A percentile compares a stretch with the other conserved stretches of the same genome.
Conservation (phyloP, 495 filamentous ascomycete genomes). For the Penicillium tannophilum region DNA sequence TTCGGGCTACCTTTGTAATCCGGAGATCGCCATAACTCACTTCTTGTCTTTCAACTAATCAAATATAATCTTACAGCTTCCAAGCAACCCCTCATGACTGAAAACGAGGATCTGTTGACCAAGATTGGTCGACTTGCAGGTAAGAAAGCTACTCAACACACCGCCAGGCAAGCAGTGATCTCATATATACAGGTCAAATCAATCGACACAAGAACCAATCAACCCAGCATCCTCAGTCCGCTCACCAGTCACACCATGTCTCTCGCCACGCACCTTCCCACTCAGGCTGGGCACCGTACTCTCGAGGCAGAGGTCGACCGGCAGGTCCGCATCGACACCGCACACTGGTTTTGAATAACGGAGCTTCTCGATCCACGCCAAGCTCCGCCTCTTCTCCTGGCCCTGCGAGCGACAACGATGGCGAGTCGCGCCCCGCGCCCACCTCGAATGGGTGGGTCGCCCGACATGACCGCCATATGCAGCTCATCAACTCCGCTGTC, state of each 20-base stretch:
- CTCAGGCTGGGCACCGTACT: conserved; percentile 52
- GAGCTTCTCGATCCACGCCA: conserved; percentile 26
- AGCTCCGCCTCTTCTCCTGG: conserved; percentile 36
- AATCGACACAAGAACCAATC: conserved; percentile 77
- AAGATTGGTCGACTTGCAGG: conserved; percentile 77
- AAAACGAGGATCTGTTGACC: conserved; percentile 73
- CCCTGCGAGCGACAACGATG: conserved; percentile 39
- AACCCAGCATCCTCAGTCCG: conserved; percentile 29
- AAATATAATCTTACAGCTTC: conserved; percentile 9
- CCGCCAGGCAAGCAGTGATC: conserved; percentile 21
- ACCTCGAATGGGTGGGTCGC: conserved; percentile 66
- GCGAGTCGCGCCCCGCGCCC: conserved; percentile 27
- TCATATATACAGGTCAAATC: conserved; percentile 66
- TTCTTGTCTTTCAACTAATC: not conserved
- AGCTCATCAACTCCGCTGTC: conserved; percentile 82
- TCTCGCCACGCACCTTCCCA: conserved; percentile 47
- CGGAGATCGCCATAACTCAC: not conserved
- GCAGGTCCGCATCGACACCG: conserved; percentile 63
- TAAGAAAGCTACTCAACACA: conserved; percentile 34
- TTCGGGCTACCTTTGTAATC: conserved; percentile 1
- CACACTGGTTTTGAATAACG: conserved; percentile 71
- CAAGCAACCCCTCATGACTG: conserved; percentile 55
- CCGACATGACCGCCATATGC: conserved; percentile 81
- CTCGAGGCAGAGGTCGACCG: conserved; percentile 45
- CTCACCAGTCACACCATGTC: conserved; percentile 31